These are phyloP conservation scores for Gossypium ekmanianum DNA, from an alignment of 345 rosid species.

Conservation along the genomic window DNA sequence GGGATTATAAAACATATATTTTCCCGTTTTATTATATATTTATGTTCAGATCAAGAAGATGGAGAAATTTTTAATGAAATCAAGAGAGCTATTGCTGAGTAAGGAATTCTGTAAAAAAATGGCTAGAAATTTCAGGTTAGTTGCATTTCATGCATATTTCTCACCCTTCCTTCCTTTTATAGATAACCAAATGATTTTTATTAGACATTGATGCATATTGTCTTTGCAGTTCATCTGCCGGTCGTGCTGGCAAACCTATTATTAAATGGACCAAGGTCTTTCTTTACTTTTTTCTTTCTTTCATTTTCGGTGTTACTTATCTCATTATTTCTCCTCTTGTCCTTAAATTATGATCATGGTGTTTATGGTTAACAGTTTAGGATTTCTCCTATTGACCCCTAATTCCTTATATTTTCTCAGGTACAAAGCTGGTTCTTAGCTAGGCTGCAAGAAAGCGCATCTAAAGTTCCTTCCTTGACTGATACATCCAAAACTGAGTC, in stretches of 20 bases:
- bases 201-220: not conserved
- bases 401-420: conserved; percentile 23
- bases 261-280: conserved; percentile 59
- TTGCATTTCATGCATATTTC: not conserved
- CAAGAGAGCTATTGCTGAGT: conserved; percentile 28
- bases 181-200: not conserved
- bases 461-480: conserved; percentile 32
- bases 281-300: conserved; percentile 10
- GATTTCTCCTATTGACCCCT: not conserved
- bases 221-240: conserved; percentile 52
- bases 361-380: not conserved
- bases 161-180: not conserved
- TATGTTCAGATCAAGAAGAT: conserved; percentile 45
- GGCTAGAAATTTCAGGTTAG: conserved; percentile 58
- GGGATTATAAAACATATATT: not conserved
- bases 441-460: conserved; percentile 28
- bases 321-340: not conserved
- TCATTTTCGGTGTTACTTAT: not conserved
- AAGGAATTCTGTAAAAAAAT: conserved; percentile 51
- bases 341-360: not conserved
- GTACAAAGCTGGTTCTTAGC: conserved; percentile 45
- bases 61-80: conserved; percentile 44
- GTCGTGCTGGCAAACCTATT: conserved; percentile 64
- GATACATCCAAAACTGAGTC: conserved; percentile 29
- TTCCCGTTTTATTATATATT: not conserved